Evolutionary conservation across 2,329 filamentous ascomycete species (phyloP).

Genomic region (Trichoderma brevicompactum): DNA sequence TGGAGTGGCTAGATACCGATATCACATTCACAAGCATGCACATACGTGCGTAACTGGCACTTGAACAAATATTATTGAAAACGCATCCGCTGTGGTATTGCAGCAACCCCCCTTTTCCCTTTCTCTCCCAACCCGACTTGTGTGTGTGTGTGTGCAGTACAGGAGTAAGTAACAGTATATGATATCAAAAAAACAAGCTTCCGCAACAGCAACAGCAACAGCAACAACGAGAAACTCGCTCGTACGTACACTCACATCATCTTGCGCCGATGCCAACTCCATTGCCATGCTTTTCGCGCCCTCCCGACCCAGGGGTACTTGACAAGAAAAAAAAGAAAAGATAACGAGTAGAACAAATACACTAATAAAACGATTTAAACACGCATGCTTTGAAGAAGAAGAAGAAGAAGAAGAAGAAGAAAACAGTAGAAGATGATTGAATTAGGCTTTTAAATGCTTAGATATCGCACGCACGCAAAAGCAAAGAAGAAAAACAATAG

Average conservation of each 20-base stretch:
- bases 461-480: neutral
- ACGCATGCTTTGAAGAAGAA: neutral
- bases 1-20: neutral
- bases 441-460: neutral
- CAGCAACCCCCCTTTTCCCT: neutral
- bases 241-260: neutral
- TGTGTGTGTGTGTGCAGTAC: neutral
- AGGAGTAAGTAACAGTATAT: neutral
- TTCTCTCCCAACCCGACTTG: neutral
- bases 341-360: too few species aligned
- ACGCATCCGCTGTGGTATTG: neutral
- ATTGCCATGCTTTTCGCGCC: conserved; percentile 23
- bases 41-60: neutral
- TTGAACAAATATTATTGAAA: neutral
- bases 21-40: too few species aligned
- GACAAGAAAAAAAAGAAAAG: neutral
- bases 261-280: conserved; percentile 23
- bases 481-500: neutral
- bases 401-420: neutral
- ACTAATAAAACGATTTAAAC: too few species aligned
- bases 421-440: neutral
- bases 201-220: neutral
- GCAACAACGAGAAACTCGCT: too few species aligned
- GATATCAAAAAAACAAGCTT: neutral
- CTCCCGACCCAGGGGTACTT: neutral